Percentiles rank a stretch among this genome's conserved stretches.
Conservation (phyloP, 768 basidiomycete genomes). For the Lyophyllum atratum region DNA sequence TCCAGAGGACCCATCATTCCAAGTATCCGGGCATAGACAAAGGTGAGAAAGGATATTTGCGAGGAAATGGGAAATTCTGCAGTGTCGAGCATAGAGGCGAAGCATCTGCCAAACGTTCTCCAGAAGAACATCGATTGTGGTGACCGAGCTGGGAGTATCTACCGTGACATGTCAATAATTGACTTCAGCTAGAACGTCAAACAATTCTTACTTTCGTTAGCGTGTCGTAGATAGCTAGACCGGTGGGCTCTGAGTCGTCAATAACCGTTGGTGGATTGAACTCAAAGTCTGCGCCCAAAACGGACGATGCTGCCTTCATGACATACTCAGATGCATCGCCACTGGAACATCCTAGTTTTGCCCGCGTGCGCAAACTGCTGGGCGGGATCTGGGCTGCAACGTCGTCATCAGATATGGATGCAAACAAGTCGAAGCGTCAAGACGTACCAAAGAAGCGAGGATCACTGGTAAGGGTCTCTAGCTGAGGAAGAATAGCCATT, state of each 20-base stretch:
- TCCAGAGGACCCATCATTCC: slow-evolving; percentile 31
- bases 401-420: background rate
- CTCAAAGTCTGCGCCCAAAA: slow-evolving; percentile 17
- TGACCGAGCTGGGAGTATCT: slow-evolving; percentile 19
- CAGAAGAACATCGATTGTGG: slow-evolving; percentile 27
- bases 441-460: slow-evolving; percentile 17
- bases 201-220: slow-evolving; percentile 16
- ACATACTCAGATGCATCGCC: slow-evolving; percentile 4
- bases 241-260: slow-evolving; percentile 9
- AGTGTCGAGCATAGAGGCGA: slow-evolving; percentile 31
- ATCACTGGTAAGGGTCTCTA: slow-evolving; percentile 17
- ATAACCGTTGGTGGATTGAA: slow-evolving; percentile 8
- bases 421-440: background rate
- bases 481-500: slow-evolving; percentile 14
- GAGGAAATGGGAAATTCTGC: slow-evolving; percentile 22
- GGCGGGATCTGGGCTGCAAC: slow-evolving; percentile 13
- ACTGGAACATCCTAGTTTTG: background rate
- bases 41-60: slow-evolving; percentile 30
- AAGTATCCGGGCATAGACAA: slow-evolving; percentile 30
- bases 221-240: slow-evolving; percentile 15
- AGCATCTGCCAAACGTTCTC: slow-evolving; percentile 26
- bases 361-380: background rate
- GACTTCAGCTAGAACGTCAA: background rate
- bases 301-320: slow-evolving; percentile 7
- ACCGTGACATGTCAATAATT: background rate